Conservation (phyloP, 169 alveolate species). For the Plasmodium cynomolgi region DNA sequence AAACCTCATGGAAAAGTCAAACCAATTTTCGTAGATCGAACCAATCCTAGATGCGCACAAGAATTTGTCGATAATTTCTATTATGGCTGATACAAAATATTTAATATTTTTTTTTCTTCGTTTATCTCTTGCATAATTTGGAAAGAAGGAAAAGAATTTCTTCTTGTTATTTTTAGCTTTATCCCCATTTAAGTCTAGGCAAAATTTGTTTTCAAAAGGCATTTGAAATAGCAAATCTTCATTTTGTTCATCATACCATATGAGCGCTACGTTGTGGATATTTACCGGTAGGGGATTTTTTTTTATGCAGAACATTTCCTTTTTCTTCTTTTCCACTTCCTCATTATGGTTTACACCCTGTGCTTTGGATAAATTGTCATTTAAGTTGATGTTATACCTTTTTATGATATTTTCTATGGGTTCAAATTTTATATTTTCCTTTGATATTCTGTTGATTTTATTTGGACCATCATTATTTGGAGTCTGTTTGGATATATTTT, state of each 20-base stretch:
- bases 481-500: not conserved
- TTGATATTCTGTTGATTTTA: conserved; percentile 1
- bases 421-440: conserved; percentile 42
- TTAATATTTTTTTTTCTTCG: conserved; percentile 43
- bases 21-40: conserved; percentile 73
- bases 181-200: conserved; percentile 4
- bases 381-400: conserved; percentile 58
- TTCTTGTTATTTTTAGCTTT: conserved; percentile 4
- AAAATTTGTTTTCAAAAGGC: conserved; percentile 69
- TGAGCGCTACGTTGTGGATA: conserved; percentile 38
- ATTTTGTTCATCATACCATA: conserved; percentile 76
- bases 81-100: conserved; percentile 67
- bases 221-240: conserved; percentile 62
- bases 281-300: conserved; percentile 46
- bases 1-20: conserved; percentile 69
- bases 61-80: conserved; percentile 65
- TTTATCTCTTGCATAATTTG: conserved; percentile 44
- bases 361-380: not conserved
- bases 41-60: conserved; percentile 7
- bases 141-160: not conserved
- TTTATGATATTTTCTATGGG: conserved; percentile 68
- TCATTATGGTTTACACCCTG: not conserved
- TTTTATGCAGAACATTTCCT: conserved; percentile 13
- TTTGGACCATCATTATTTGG: not conserved
- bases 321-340: conserved; percentile 20